Conservation (phyloP, 768 basidiomycete genomes). For the Tylopilus rubrobrunneus region DNA sequence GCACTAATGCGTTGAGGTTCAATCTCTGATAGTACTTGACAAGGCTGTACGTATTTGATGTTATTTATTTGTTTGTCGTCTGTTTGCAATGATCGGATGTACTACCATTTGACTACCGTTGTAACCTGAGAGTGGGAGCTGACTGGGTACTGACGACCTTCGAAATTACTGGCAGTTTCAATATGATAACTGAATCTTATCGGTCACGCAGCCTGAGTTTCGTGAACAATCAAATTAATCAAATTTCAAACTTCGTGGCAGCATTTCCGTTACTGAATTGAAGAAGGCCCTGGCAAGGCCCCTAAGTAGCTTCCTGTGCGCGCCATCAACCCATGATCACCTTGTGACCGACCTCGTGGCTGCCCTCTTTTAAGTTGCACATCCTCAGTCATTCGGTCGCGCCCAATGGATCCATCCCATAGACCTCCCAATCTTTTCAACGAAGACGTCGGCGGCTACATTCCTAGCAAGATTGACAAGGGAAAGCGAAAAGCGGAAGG, state of each 20-base stretch:
- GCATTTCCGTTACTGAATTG: not conserved
- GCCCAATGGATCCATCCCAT: conserved; percentile 8
- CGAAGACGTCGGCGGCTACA: not conserved
- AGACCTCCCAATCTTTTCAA: conserved; percentile 14
- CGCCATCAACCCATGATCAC: not conserved
- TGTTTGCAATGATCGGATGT: too few relatives aligned
- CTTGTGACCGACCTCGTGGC: conserved; percentile 8
- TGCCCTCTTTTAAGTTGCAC: conserved; percentile 5
- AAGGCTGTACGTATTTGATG: too few relatives aligned
- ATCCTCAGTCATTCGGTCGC: not conserved
- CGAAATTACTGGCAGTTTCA: too few relatives aligned
- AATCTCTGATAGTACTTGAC: too few relatives aligned
- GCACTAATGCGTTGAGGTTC: conserved; percentile 22
- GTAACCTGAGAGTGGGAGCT: too few relatives aligned
- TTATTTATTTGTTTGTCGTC: too few relatives aligned
- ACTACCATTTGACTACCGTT: too few relatives aligned
- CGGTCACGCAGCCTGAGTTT: too few relatives aligned
- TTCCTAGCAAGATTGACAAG: conserved; percentile 14
- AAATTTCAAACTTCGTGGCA: too few relatives aligned
- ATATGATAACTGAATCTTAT: too few relatives aligned
- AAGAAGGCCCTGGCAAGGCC: conserved; percentile 9
- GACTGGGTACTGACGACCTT: too few relatives aligned
- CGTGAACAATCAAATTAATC: too few relatives aligned
- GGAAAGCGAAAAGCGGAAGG: conserved; percentile 19
- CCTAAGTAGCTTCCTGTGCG: conserved; percentile 5